Base-by-base conservation (phyloP, 2,329 filamentous ascomycete species). In the Byssothecium circinans region DNA sequence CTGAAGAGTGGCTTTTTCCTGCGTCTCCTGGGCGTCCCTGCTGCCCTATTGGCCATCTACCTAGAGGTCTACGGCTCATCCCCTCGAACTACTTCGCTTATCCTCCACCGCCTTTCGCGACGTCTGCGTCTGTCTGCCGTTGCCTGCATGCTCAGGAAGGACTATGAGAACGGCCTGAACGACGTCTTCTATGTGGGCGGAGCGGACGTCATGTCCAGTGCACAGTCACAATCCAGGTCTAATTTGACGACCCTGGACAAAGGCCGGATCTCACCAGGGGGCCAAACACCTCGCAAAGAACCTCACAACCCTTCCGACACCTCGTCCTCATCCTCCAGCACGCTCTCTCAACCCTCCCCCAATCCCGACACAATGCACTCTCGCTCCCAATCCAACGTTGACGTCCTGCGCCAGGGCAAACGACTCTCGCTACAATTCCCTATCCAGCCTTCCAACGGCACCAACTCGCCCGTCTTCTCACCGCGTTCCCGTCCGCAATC, bases 381-480 rank as follows among this genome's bases (percentile, higher is more conserved):
- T 56, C 69, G 68, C 49, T 67, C 68, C 41, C 61, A 58, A 51
- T 63, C 64, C 22, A 59, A 65, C 46, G 57, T 64, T 47, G 68
- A 71, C 58, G 50, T 67, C 34, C 54, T 65, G 45, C 57, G 60
- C 38, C 65, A 70, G 47, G 60, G 63, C 56, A 78, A 78, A 50
- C 74, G 77, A 45, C 68, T 78, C 47, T 78, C 75, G 17, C 61
- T 78, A 42, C 75, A 74, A 34, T 77, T 79, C 49, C 77, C 77
- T 23, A 73, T 79, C 37, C 74, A 76, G 51, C 69, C 72, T 8
- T 53, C 62, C 58, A 54, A 61, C 30, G 58, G 57, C 50, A 61
- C 57, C 64, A 69, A 41, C 51, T 67, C 69, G 2, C 65, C 65
- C 6, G 41, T 43, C 33, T 55, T 58, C 22, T 62, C 68, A 18